phyloP scores from a whole-genome alignment of 306 rosid species.

The Luffa acutangula region DNA sequence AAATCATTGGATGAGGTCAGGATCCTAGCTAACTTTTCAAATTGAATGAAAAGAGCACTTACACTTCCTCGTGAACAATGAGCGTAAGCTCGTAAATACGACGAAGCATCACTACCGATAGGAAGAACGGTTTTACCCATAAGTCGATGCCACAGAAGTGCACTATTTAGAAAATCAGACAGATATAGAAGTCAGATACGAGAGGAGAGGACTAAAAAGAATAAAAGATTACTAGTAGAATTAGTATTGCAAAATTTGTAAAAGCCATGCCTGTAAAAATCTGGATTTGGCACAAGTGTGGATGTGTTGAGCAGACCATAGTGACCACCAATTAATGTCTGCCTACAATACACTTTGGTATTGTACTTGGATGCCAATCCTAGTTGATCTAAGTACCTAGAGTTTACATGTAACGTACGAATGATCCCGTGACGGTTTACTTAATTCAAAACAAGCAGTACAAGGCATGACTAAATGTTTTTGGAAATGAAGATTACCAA shows the following conservation, averaged over 20 bases:
- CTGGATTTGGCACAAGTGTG: conserved; percentile 83
- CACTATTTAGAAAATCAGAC: conserved; percentile 29
- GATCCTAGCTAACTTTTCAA: background rate
- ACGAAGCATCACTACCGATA: conserved; percentile 30
- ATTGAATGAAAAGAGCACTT: conserved; percentile 22
- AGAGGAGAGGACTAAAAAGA: background rate
- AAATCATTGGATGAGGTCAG: background rate
- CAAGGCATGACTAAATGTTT: background rate
- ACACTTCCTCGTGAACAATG: conserved; percentile 85
- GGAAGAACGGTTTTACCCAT: conserved; percentile 80
- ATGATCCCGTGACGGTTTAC: background rate
- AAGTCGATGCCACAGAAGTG: conserved; percentile 90
- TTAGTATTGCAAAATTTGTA: background rate
- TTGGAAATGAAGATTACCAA: conserved; percentile 49
- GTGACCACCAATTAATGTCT: conserved; percentile 84
- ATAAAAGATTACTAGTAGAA: background rate
- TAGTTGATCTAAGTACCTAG: conserved; percentile 97
- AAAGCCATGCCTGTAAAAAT: conserved; percentile 63
- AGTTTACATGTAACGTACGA: background rate
- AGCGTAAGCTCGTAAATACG: conserved; percentile 68
- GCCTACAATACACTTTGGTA: conserved; percentile 84
- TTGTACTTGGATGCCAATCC: conserved; percentile 75
- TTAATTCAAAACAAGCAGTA: background rate
- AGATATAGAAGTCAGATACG: background rate
- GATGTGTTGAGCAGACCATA: conserved; percentile 77